Evolutionary conservation across 2,329 filamentous ascomycete genomes (phyloP).

Genomic region (Venturia pyrina): DNA sequence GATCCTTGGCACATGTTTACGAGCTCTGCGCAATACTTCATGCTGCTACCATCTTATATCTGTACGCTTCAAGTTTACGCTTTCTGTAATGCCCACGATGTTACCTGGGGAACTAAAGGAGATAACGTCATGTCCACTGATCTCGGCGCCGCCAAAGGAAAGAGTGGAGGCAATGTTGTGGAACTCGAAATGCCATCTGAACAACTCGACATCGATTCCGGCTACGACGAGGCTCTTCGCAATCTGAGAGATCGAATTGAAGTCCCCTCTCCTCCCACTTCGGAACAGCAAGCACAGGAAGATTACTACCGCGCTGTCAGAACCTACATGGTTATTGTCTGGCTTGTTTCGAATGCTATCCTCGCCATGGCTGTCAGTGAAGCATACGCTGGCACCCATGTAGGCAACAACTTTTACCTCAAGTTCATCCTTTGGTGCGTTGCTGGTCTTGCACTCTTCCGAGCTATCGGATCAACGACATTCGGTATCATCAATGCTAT

Average conservation of each 20-base stretch:
- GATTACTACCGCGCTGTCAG: conserved; percentile 97
- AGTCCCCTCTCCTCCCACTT: conserved; percentile 51
- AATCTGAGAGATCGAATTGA: conserved; percentile 91
- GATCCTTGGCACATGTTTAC: conserved; percentile 99
- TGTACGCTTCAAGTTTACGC: conserved; percentile 97
- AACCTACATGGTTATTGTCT: conserved; percentile 94
- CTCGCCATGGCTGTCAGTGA: conserved; percentile 90
- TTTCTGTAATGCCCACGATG: conserved; percentile 98
- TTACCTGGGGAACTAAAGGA: conserved; percentile 97
- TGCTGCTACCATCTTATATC: conserved; percentile 85
- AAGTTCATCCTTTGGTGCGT: conserved; percentile 91
- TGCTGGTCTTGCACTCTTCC: conserved; percentile 75
- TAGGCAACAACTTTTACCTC: conserved; percentile 81
- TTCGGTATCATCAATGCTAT: conserved; percentile 79
- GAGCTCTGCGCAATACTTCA: conserved; percentile 80
- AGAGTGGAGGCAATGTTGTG: conserved; percentile 58
- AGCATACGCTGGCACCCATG: conserved; percentile 61
- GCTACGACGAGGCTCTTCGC: conserved; percentile 91
- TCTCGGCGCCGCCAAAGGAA: conserved; percentile 74
- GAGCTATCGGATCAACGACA: conserved; percentile 68
- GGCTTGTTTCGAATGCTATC: conserved; percentile 87
- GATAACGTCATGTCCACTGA: conserved; percentile 94
- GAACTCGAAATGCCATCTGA: conserved; percentile 97
- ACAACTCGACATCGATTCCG: conserved; percentile 94
- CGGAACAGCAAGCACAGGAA: conserved; percentile 81